A percentile compares a stretch with the other conserved stretches of the same genome.
Conservation (phyloP, 2,329 filamentous ascomycete genomes). For the Phialemonium atrogriseum region DNA sequence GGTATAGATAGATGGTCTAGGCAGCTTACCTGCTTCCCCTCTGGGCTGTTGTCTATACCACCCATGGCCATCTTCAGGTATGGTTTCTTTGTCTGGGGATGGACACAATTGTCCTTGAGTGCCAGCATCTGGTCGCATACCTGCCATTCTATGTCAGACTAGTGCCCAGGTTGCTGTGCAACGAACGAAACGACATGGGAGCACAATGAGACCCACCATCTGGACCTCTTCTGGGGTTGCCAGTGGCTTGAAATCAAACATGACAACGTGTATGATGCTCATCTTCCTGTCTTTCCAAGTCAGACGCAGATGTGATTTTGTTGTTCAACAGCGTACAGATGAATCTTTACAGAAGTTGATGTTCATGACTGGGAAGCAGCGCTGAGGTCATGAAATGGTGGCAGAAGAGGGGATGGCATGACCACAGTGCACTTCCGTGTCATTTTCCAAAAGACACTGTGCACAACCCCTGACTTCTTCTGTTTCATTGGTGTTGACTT, state of each 20-base stretch:
- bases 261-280: conserved; percentile 59
- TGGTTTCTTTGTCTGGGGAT: conserved; percentile 46
- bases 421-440: too few relatives aligned
- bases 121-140: conserved; percentile 28
- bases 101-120: conserved; percentile 51
- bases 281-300: too few relatives aligned
- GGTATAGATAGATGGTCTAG: too few relatives aligned
- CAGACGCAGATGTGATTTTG: too few relatives aligned
- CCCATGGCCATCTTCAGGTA: conserved; percentile 53
- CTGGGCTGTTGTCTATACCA: conserved; percentile 53
- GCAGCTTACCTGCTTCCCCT: conserved; percentile 47
- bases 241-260: conserved; percentile 55
- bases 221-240: conserved; percentile 39
- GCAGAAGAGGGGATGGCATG: too few relatives aligned
- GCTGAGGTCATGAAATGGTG: too few relatives aligned
- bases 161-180: not conserved
- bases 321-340: too few relatives aligned
- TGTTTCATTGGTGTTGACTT: too few relatives aligned
- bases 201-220: conserved; percentile 35
- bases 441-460: too few relatives aligned
- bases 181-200: not conserved
- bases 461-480: too few relatives aligned
- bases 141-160: conserved; percentile 12
- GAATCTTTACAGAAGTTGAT: too few relatives aligned
- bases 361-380: too few relatives aligned